Evolutionary conservation across 306 rosid genomes (phyloP).

Genomic region (Castanea sativa): DNA sequence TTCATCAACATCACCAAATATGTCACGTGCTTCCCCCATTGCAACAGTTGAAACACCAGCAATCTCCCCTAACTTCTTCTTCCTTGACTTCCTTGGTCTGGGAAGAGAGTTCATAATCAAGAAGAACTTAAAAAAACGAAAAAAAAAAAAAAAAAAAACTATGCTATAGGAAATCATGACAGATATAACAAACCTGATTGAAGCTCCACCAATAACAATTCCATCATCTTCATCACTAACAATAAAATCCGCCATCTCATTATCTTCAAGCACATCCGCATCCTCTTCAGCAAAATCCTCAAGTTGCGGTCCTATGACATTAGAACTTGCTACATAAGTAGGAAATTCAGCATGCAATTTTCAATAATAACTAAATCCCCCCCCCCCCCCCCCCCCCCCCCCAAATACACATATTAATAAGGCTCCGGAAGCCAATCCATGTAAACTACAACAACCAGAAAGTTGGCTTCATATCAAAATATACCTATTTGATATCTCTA

Average conservation of each 20-base stretch:
- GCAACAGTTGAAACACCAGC: slow-evolving; percentile 84
- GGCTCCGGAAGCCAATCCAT: no score
- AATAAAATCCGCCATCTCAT: slow-evolving; percentile 98
- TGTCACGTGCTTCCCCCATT: slow-evolving; percentile 87
- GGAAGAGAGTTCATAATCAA: neutral
- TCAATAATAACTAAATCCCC: neutral
- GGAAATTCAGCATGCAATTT: neutral
- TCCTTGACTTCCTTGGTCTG: slow-evolving; percentile 31
- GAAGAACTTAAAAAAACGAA: no score
- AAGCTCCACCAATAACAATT: slow-evolving; percentile 43
- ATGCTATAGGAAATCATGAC: neutral
- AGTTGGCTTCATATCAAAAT: no score
- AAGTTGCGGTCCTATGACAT: slow-evolving; percentile 58
- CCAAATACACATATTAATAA: no score
- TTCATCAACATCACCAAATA: slow-evolving; percentile 92
- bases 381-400: no score
- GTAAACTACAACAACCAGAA: no score
- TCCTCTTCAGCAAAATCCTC: slow-evolving; percentile 93
- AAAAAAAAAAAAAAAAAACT: no score
- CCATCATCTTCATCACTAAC: slow-evolving; percentile 86
- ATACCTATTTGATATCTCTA: no score
- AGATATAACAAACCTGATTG: slow-evolving; percentile 52
- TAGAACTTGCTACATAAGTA: neutral
- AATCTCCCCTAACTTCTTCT: slow-evolving; percentile 58
- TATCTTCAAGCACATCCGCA: slow-evolving; percentile 84